phyloP scores from a whole-genome alignment of 257 asterid species.

The Solanum lycopersicoides region DNA sequence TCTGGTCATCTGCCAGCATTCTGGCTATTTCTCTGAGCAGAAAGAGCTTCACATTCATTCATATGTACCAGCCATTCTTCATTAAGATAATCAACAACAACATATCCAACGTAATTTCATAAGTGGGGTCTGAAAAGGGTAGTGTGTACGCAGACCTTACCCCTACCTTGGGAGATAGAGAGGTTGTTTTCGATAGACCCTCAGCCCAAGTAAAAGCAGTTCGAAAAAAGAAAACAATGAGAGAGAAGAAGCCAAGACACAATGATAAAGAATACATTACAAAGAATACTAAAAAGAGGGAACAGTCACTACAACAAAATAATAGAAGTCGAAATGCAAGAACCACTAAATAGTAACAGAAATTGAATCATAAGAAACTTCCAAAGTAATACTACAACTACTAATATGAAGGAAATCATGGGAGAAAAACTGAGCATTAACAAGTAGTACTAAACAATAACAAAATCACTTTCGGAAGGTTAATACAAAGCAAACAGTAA shows the following conservation, averaged over 20 bases:
- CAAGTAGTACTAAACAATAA: not conserved
- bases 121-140: not conserved
- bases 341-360: not conserved
- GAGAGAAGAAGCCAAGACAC: not conserved
- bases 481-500: not conserved
- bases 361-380: too few relatives aligned
- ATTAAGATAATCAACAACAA: not conserved
- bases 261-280: not conserved
- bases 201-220: not conserved
- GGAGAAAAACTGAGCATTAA: not conserved
- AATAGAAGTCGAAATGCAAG: not conserved
- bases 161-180: not conserved
- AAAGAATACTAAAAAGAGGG: not conserved
- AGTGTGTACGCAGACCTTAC: not conserved
- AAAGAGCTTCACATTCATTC: not conserved
- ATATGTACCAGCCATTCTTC: not conserved
- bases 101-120: not conserved
- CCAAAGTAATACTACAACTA: too few relatives aligned
- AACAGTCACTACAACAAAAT: not conserved
- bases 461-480: not conserved
- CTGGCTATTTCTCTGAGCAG: constrained; percentile 84
- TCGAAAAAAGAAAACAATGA: too few relatives aligned
- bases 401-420: not conserved
- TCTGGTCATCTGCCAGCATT: constrained; percentile 84
- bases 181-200: not conserved